phyloP scores from a whole-genome alignment of 768 basidiomycete genomes.

The Lactarius sanguifluus region DNA sequence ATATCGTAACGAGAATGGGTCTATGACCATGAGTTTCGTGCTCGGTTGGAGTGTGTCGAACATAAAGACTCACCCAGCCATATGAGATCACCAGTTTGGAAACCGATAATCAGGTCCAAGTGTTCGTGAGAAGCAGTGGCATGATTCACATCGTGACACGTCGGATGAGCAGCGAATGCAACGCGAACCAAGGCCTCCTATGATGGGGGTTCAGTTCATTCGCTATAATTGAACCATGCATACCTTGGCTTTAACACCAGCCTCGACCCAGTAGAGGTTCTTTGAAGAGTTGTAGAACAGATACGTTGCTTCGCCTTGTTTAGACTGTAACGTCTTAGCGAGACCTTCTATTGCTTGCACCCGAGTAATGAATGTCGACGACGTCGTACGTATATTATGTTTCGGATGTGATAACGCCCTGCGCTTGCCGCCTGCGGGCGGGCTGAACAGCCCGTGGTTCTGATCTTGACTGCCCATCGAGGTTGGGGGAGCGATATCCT shows the following conservation, averaged over 20 bases:
- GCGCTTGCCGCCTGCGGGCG: conserved; percentile 56
- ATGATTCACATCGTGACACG: conserved; percentile 86
- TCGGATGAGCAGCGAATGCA: conserved; percentile 83
- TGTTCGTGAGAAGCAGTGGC: conserved; percentile 75
- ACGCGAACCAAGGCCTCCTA: conserved; percentile 87
- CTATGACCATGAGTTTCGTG: conserved; percentile 39
- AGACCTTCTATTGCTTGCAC: conserved; percentile 80
- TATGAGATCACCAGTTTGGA: conserved; percentile 89
- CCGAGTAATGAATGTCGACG: conserved; percentile 89
- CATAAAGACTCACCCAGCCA: conserved; percentile 75
- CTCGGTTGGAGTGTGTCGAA: conserved; percentile 12
- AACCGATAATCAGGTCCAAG: conserved; percentile 89
- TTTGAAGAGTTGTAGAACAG: conserved; percentile 87
- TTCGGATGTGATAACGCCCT: conserved; percentile 70
- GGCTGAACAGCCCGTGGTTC: conserved; percentile 58
- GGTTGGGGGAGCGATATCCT: conserved; percentile 38
- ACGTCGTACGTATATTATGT: conserved; percentile 87
- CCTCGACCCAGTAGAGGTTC: conserved; percentile 83
- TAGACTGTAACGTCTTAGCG: conserved; percentile 65
- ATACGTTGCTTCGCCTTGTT: conserved; percentile 83
- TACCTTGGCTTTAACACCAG: conserved; percentile 83
- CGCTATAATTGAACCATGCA: conserved; percentile 22
- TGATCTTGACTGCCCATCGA: conserved; percentile 41
- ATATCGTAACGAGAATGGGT: conserved; percentile 78
- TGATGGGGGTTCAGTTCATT: neutral